Evolutionary conservation across 2,329 filamentous ascomycete species (phyloP).

Genomic region (Colletotrichum trifolii): DNA sequence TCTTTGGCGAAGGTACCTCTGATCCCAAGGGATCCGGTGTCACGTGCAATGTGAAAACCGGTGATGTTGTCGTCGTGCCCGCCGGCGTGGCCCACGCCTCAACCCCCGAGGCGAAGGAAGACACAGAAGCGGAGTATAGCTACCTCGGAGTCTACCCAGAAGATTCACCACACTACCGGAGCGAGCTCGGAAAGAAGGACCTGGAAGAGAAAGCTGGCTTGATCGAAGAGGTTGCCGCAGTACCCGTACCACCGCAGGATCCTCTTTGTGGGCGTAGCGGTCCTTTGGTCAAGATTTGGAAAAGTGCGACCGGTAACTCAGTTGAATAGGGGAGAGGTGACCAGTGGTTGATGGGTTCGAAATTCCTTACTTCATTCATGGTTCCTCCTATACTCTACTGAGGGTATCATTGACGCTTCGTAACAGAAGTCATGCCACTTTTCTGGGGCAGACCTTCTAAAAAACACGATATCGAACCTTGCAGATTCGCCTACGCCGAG

Average conservation of each 20-base stretch:
- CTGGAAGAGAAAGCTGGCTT: conserved; percentile 4
- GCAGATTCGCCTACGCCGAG: too few relatives aligned
- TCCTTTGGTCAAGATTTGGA: conserved; percentile 25
- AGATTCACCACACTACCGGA: conserved; percentile 9
- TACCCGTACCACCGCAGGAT: conserved; percentile 18
- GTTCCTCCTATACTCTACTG: too few relatives aligned
- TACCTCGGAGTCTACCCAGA: conserved; percentile 41
- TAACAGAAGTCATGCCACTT: too few relatives aligned
- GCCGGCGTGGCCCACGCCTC: conserved; percentile 40
- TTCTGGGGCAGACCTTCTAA: too few relatives aligned
- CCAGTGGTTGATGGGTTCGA: not conserved
- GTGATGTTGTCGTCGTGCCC: conserved; percentile 40
- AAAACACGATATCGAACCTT: too few relatives aligned
- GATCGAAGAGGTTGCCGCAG: conserved; percentile 11
- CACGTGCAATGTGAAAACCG: conserved; percentile 34
- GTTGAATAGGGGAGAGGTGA: not conserved
- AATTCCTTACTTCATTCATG: not conserved
- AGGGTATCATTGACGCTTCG: too few relatives aligned
- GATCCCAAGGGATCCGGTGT: conserved; percentile 29
- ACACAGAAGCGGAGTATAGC: conserved; percentile 32
- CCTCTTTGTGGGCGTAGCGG: conserved; percentile 18
- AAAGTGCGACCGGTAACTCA: not conserved
- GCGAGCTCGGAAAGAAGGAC: conserved; percentile 17
- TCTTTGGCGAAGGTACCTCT: conserved; percentile 38
- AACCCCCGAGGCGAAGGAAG: not conserved